These are phyloP conservation scores for Heritiera littoralis DNA, from an alignment of 345 rosid species.

Conservation along the genomic window DNA sequence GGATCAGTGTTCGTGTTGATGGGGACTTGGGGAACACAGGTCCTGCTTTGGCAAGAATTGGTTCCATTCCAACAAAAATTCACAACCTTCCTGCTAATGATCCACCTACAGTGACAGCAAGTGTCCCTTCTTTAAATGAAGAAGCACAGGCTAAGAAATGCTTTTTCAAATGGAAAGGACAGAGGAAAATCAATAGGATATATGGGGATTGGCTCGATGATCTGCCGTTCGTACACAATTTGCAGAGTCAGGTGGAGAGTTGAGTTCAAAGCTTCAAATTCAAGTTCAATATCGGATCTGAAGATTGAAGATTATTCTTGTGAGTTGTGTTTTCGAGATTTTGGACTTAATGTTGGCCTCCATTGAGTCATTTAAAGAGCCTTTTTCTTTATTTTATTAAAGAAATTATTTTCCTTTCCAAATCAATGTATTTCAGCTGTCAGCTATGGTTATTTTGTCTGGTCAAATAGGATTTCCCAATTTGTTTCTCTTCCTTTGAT, in stretches of 20 bases:
- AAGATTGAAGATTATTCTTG: conserved; percentile 4
- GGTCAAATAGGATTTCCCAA: background rate
- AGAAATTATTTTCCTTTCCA: background rate
- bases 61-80: conserved; percentile 41
- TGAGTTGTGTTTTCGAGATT: background rate
- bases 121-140: conserved; percentile 42
- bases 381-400: background rate
- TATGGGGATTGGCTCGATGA: conserved; percentile 97
- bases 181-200: conserved; percentile 78
- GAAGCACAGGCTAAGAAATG: conserved; percentile 60
- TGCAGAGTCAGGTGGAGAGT: conserved; percentile 49
- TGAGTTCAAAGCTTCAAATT: conserved; percentile 27
- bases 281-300: background rate
- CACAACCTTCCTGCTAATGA: conserved; percentile 36
- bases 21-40: conserved; percentile 50
- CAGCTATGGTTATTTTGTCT: background rate
- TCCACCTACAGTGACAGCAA: conserved; percentile 37
- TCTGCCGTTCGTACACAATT: conserved; percentile 56
- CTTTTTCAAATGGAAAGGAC: conserved; percentile 73
- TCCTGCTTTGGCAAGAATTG: conserved; percentile 33
- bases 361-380: background rate
- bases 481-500: background rate
- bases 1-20: conserved; percentile 48
- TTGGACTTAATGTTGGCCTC: background rate
- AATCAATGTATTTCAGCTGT: background rate